Evolutionary conservation across 352 stramenopile genomes (phyloP).

Genomic region (Globisporangium camurandrum): DNA sequence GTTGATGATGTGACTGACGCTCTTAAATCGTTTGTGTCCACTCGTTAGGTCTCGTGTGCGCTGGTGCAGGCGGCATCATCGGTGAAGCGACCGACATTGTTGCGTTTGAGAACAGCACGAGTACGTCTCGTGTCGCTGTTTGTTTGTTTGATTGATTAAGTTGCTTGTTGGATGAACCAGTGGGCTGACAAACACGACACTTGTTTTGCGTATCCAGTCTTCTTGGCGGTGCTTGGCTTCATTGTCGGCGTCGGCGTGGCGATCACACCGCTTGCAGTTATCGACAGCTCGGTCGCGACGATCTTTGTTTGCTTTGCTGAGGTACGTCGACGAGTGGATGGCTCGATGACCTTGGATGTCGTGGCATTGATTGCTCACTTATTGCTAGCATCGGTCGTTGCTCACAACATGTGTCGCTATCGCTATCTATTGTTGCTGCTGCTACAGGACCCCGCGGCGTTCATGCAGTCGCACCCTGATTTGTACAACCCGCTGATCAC

Average conservation of each 20-base stretch:
- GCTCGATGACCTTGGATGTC: too few species aligned
- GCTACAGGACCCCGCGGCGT: conserved; percentile 62
- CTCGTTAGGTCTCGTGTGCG: conserved; percentile 59
- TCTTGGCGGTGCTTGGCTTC: conserved; percentile 81
- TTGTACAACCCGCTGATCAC: conserved; percentile 76
- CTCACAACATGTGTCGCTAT: neutral
- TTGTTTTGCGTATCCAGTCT: conserved; percentile 18
- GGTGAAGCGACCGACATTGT: conserved; percentile 44
- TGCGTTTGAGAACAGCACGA: conserved; percentile 58
- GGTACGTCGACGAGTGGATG: too few species aligned
- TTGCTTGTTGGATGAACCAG: neutral
- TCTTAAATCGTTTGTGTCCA: neutral
- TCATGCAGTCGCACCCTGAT: conserved; percentile 71
- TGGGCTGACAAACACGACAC: too few species aligned
- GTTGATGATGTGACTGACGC: neutral
- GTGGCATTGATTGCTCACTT: neutral
- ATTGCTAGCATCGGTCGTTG: neutral
- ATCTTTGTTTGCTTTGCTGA: conserved; percentile 97
- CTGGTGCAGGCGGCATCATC: conserved; percentile 41
- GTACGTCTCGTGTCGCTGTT: conserved; percentile 14
- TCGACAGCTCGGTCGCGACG: conserved; percentile 92
- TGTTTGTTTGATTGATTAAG: neutral
- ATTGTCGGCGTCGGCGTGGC: conserved; percentile 85
- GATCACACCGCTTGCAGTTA: conserved; percentile 86
- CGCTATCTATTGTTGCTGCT: neutral